A percentile compares a stretch with the other conserved stretches of the same genome.
Conservation (phyloP, 306 rosid genomes). For the Pyrus bretschneideri region DNA sequence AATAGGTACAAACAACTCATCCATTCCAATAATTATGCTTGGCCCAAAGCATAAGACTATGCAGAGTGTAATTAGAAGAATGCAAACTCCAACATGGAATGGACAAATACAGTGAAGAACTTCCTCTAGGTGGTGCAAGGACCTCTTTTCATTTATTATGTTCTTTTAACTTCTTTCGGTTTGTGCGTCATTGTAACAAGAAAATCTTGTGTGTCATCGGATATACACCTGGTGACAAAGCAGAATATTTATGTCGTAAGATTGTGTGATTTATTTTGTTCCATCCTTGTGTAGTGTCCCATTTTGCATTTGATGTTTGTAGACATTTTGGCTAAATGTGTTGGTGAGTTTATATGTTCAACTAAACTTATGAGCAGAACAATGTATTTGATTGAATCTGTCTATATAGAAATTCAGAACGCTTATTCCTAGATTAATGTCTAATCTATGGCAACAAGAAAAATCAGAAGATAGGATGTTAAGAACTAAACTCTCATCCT, state of each 20-base stretch:
- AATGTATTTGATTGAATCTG: background rate
- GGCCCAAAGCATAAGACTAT: background rate
- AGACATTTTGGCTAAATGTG: background rate
- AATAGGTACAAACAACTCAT: constrained; percentile 34
- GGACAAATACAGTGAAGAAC: background rate
- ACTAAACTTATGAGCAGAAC: background rate
- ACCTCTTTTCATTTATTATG: background rate
- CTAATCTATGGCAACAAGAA: too few species aligned
- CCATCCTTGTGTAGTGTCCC: constrained; percentile 7
- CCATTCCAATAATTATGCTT: background rate
- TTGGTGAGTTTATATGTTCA: background rate
- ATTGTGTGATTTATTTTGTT: constrained; percentile 14
- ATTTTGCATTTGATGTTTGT: background rate
- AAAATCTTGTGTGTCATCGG: background rate
- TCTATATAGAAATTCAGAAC: background rate
- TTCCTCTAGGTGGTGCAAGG: background rate
- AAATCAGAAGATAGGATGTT: too few species aligned
- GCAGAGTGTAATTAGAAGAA: background rate
- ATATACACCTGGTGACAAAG: background rate
- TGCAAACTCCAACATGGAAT: background rate
- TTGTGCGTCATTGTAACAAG: constrained; percentile 5
- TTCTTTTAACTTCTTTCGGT: constrained; percentile 5
- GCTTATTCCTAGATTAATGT: too few species aligned
- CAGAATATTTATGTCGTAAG: background rate
- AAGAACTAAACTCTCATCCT: too few species aligned